Evolutionary conservation across 768 basidiomycete genomes (phyloP).

Genomic region (Mycena crocata): DNA sequence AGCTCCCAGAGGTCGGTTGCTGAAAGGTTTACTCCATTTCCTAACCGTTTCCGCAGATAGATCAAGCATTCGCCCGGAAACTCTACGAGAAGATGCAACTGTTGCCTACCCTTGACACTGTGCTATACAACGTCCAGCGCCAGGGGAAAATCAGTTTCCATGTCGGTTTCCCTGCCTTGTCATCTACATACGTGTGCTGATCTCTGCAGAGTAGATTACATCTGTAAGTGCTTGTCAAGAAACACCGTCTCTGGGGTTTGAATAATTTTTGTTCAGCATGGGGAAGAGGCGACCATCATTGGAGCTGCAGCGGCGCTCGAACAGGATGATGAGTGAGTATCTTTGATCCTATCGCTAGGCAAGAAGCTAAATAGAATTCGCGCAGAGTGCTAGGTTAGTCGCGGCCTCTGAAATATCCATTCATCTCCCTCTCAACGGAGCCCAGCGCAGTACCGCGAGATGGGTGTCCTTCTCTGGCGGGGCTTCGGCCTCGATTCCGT

Average conservation of each 20-base stretch:
- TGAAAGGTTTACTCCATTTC: neutral
- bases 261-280: conserved; percentile 62
- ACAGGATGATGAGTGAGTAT: conserved; percentile 79
- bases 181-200: conserved; percentile 2
- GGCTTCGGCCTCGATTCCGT: conserved; percentile 82
- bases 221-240: conserved; percentile 62
- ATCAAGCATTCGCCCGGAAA: conserved; percentile 72
- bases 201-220: conserved; percentile 70
- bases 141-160: conserved; percentile 95
- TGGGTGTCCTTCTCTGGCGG: conserved; percentile 91
- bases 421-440: conserved; percentile 10
- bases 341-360: neutral
- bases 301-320: conserved; percentile 91
- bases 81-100: conserved; percentile 86
- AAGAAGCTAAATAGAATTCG: neutral
- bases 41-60: conserved; percentile 59
- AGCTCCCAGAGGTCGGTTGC: conserved; percentile 75
- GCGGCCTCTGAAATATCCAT: neutral
- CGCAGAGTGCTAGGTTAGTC: conserved; percentile 77
- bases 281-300: conserved; percentile 91
- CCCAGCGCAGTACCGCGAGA: conserved; percentile 90
- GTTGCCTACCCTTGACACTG: conserved; percentile 85
- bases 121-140: conserved; percentile 92
- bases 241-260: conserved; percentile 13
- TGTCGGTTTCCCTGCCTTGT: conserved; percentile 55